Conservation (phyloP, 1,284 basidiomycete genomes). For the Pseudozyma hubeiensis region DNA sequence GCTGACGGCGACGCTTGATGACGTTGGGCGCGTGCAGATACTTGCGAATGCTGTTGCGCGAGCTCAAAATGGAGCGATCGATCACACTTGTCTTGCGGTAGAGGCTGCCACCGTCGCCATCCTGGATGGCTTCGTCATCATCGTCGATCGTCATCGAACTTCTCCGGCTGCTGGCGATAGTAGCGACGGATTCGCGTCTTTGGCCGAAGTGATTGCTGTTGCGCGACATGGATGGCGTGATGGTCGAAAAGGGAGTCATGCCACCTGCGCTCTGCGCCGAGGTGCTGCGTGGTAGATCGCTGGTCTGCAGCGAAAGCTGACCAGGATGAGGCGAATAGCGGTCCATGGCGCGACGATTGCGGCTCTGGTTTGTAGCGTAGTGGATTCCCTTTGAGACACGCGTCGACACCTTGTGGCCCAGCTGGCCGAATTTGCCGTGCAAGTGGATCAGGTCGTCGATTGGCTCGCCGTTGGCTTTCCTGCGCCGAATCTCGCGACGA, state of each 20-base stretch:
- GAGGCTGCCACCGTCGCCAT: conserved; percentile 12
- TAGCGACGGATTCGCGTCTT: conserved; percentile 40
- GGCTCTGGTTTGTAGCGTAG: conserved; percentile 53
- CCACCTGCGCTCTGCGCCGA: conserved; percentile 20
- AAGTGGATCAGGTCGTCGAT: conserved; percentile 34
- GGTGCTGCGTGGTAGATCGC: conserved; percentile 26
- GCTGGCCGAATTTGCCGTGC: conserved; percentile 28
- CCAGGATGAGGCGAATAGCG: conserved; percentile 54
- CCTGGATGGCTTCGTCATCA: conserved; percentile 17
- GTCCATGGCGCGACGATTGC: conserved; percentile 63
- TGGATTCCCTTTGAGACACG: conserved; percentile 54
- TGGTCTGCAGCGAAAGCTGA: conserved; percentile 25
- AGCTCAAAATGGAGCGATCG: conserved; percentile 39
- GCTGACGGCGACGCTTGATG: conserved; percentile 42
- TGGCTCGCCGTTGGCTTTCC: conserved; percentile 46
- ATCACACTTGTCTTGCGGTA: conserved; percentile 23
- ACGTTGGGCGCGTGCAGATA: conserved; percentile 40
- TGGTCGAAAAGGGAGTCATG: conserved; percentile 21
- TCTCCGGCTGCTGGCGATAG: conserved; percentile 35
- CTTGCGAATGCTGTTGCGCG: conserved; percentile 41
- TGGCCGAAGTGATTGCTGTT: conserved; percentile 22
- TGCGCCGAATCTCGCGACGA: conserved; percentile 43
- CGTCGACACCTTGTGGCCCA: conserved; percentile 38
- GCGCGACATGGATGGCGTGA: conserved; percentile 32
- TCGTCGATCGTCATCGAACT: conserved; percentile 41